Base-by-base conservation (phyloP, 129 eudicot species). In the Artemisia tridentata region DNA sequence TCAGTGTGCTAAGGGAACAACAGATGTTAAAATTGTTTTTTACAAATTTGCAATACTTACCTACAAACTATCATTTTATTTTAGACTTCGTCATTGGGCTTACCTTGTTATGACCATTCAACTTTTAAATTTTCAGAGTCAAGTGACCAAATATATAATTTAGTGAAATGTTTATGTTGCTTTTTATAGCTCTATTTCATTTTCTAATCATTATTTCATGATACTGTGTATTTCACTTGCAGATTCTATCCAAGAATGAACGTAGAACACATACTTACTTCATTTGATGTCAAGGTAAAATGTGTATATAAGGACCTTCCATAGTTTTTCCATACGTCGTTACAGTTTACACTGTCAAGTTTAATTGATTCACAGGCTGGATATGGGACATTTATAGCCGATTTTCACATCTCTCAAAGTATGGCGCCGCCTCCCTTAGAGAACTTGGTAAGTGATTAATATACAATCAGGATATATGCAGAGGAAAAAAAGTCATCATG, bases 171-270 rank as follows among this genome's bases (percentile, higher is more conserved):
- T 23, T 23, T 38, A 7, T 38, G 45, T 38, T 38, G 45, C 45
- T 38, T 38, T 7, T 38, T 7, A 3, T 27, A 27, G 31, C 31
- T 27, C 4, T 27, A 27, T 27, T 27, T 23, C 65, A 27, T 47
- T 19, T 72, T 72, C 18, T 27, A 63, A 63, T n/a, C 34, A 49
- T 38, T 8, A 49, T 73, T 51, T 20, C 41, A 14, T 20, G 45
- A 63, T 53, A 12, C 68, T 61, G 45, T 59, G 17, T 52, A 23
- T 63, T 72, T 69, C 69, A 19, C 49, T 63, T 77, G 47, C 80
- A 82, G 86, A 74, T 82, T 73, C 79, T 82, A 78, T 65, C 86
- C 86, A 68, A 68, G 20, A 46, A 55, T 78, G 82, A 64, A 78
- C 61, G 71, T 82, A 59, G 77, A 73, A 57, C 46, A 56, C 48